Base-by-base conservation (phyloP, 1,284 basidiomycete genomes). In the Microbotryum lychnidis-dioicae region DNA sequence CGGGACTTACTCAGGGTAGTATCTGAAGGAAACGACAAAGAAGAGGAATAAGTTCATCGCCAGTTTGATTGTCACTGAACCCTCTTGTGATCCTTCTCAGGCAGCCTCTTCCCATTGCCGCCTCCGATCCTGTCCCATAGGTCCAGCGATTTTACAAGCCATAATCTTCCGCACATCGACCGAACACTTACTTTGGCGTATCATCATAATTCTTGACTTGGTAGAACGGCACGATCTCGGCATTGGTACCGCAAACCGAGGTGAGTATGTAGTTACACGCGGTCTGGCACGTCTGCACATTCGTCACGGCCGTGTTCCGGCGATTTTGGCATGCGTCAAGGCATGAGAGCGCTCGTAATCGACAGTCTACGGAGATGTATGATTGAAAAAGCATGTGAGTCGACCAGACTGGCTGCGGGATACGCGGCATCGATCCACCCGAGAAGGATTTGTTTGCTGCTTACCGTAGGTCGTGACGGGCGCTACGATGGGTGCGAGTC, bases 401-500 rank as follows among this genome's bases (percentile, higher is more conserved):
- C 18, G 27, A 18, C 2, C 16, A 44, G 23, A 2, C 4, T 21
- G 23, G 6, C 18, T 10, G 33, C 10, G 9, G 42, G 33, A 29
- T 8, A 20, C 20, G 31, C 33, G 49, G 54, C 5, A 18, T 42
- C 37, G 37, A 18, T 6, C 37, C 37, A 12, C 5, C 31, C 12
- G 37, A 37, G 37, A 12, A 42, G 37, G 16, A 12, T 14, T 42
- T 14, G 31, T 10, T 9, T 9, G 7, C 7, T 31, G 27, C 48
- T 50, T 14, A 64, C 63, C 64, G 33, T 61, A 66, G 20, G 56
- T 53, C 23, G 60, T 66, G 49, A 66, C 58, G 5, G 64, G 64
- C 1, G 63, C 64, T 4, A 57, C 47, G 18, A 60, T 25, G 1
- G 58, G 54, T 20, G 59, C 53, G 4, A 66, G 23, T n/a, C 53